phyloP scores from a whole-genome alignment of 768 basidiomycete genomes.

The Boletus vermiculosoides region DNA sequence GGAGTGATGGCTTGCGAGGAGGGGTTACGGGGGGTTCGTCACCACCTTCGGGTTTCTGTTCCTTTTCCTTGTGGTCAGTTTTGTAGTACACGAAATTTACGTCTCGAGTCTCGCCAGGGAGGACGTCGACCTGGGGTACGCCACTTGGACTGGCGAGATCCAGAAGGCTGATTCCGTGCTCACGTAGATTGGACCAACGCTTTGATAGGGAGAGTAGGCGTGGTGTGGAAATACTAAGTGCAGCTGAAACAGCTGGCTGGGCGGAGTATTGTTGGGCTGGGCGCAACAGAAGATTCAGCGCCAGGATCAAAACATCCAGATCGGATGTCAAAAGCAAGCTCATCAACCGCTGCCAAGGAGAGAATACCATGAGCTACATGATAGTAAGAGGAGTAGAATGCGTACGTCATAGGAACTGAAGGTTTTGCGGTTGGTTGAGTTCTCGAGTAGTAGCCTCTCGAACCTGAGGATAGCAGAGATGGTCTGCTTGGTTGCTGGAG shows the following conservation, averaged over 20 bases:
- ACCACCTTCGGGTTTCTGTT: slow-evolving; percentile 44
- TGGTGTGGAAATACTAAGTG: slow-evolving; percentile 76
- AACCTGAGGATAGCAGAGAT: slow-evolving; percentile 85
- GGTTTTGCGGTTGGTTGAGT: slow-evolving; percentile 96
- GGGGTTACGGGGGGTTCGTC: slow-evolving; percentile 47
- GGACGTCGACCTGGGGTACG: slow-evolving; percentile 50
- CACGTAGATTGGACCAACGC: slow-evolving; percentile 80
- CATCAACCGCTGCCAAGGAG: slow-evolving; percentile 70
- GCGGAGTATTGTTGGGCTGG: slow-evolving; percentile 95
- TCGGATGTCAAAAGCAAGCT: slow-evolving; percentile 86
- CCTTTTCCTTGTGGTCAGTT: slow-evolving; percentile 51
- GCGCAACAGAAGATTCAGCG: slow-evolving; percentile 83
- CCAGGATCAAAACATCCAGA: slow-evolving; percentile 79
- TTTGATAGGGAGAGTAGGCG: slow-evolving; percentile 82
- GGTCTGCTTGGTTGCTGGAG: slow-evolving; percentile 67
- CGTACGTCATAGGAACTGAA: slow-evolving; percentile 96
- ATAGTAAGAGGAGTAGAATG: slow-evolving; percentile 11
- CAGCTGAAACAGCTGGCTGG: slow-evolving; percentile 79
- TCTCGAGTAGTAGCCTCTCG: slow-evolving; percentile 87
- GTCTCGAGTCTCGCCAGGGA: slow-evolving; percentile 73
- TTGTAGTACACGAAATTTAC: slow-evolving; percentile 82
- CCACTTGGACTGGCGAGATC: slow-evolving; percentile 65
- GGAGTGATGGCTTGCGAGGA: slow-evolving; percentile 47
- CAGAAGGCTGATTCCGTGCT: slow-evolving; percentile 73
- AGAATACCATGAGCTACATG: slow-evolving; percentile 1